These are phyloP conservation scores for Scenedesmus sp. DNA, from an alignment of 163 green algal species.

Conservation along the genomic window DNA sequence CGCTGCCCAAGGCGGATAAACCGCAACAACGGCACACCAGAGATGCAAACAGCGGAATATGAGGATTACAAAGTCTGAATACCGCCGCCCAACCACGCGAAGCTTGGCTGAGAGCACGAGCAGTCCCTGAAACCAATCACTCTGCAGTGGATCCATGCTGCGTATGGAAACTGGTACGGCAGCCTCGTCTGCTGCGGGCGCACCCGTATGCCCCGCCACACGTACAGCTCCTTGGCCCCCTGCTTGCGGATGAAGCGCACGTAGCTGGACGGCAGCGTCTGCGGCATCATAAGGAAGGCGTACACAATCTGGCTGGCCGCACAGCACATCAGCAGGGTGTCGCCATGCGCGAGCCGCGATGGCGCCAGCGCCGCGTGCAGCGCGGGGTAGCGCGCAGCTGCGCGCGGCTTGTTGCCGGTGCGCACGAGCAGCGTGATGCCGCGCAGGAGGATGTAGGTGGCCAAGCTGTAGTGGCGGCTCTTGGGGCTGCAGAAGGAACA, in stretches of 20 bases:
- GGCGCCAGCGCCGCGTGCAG: slow-evolving; percentile 79
- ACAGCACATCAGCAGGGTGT: slow-evolving; percentile 90
- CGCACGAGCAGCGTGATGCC: slow-evolving; percentile 91
- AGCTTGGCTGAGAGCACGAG: too few relatives aligned
- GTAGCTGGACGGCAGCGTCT: slow-evolving; percentile 85
- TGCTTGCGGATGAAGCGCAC: slow-evolving; percentile 90
- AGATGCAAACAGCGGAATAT: too few relatives aligned
- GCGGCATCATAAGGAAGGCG: slow-evolving; percentile 90
- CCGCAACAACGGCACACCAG: too few relatives aligned
- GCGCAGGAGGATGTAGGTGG: slow-evolving; percentile 92
- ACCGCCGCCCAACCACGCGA: too few relatives aligned
- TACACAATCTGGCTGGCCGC: slow-evolving; percentile 76
- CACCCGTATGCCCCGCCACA: slow-evolving; percentile 69
- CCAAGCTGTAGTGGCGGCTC: slow-evolving; percentile 84
- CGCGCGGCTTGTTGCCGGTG: slow-evolving; percentile 83
- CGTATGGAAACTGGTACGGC: too few relatives aligned
- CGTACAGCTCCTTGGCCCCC: slow-evolving; percentile 64
- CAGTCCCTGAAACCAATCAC: too few relatives aligned
- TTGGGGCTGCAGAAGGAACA: slow-evolving; percentile 59
- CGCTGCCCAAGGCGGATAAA: too few relatives aligned
- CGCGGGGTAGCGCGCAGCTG: slow-evolving; percentile 32
- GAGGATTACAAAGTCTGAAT: too few relatives aligned
- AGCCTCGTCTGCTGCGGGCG: too few relatives aligned
- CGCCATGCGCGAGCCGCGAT: slow-evolving; percentile 85
- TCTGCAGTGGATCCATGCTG: too few relatives aligned